Evolutionary conservation across 1,284 basidiomycete species (phyloP).

Genomic region (Tausonia pullulans): DNA sequence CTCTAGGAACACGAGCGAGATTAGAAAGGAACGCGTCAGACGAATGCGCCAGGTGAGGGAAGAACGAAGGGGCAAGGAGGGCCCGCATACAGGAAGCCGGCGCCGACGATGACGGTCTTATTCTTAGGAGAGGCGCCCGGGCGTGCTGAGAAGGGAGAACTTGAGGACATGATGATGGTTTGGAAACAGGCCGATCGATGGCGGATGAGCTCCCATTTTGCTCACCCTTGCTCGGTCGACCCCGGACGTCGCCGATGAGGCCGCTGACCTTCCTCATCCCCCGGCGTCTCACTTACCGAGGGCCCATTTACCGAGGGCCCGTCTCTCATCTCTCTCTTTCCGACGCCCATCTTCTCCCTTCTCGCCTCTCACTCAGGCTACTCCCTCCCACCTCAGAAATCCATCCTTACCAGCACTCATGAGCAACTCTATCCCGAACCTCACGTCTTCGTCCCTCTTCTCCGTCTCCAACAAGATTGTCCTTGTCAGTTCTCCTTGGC

Average conservation of each 20-base stretch:
- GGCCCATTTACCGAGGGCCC: no score
- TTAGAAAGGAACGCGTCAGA: constrained; percentile 1
- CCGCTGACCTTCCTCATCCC: no score
- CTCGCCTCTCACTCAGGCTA: no score
- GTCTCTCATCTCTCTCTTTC: no score
- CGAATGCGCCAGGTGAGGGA: not conserved
- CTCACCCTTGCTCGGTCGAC: not conserved
- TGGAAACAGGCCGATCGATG: not conserved
- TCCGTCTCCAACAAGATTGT: constrained; percentile 63
- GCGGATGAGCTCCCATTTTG: not conserved
- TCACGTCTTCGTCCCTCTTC: constrained; percentile 45
- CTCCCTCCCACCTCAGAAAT: no score
- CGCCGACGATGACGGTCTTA: constrained; percentile 52
- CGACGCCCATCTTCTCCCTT: no score
- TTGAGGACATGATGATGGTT: not conserved
- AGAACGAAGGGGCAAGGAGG: not conserved
- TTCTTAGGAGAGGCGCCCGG: not conserved
- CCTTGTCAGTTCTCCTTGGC: not conserved
- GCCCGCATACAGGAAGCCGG: constrained; percentile 50
- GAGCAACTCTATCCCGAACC: not conserved
- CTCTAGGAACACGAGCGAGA: constrained; percentile 28
- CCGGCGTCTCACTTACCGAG: no score
- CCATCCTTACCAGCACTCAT: no score
- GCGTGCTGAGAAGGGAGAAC: not conserved
- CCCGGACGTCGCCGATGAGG: not conserved